Conservation (phyloP, 2,329 filamentous ascomycete genomes). For the Ceratocystis huliohia region DNA sequence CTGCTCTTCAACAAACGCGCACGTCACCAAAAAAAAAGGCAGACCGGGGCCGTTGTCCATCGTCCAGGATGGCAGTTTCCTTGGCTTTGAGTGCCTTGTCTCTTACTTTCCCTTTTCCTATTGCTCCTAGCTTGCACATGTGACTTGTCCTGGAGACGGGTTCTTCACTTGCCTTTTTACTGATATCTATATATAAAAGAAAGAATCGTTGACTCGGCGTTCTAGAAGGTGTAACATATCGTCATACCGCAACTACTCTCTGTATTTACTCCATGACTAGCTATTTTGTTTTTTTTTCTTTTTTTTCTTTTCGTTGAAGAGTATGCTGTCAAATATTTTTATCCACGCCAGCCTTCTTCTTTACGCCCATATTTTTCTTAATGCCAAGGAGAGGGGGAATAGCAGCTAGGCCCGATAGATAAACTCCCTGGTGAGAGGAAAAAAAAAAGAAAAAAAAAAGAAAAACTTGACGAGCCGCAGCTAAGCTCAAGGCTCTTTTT, state of each 20-base stretch:
- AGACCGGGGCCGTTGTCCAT: slow-evolving; percentile 1
- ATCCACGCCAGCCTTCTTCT: neutral
- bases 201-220: neutral
- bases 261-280: no score
- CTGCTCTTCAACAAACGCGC: slow-evolving; percentile 1
- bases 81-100: neutral
- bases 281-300: neutral
- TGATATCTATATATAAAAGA: neutral
- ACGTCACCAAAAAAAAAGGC: slow-evolving; percentile 1
- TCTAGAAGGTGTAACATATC: neutral
- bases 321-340: neutral
- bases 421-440: slow-evolving; percentile 1
- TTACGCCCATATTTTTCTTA: neutral
- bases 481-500: neutral
- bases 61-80: slow-evolving; percentile 2
- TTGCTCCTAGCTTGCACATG: neutral
- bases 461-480: neutral
- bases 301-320: neutral
- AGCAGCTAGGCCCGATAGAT: slow-evolving; percentile 3
- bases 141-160: neutral
- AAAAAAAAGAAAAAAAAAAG: neutral
- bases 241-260: no score
- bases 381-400: slow-evolving; percentile 2
- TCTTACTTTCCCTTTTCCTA: neutral
- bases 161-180: neutral